Evolutionary conservation across 495 filamentous ascomycete species (phyloP).

Genomic region (Penicillium pancosmium): DNA sequence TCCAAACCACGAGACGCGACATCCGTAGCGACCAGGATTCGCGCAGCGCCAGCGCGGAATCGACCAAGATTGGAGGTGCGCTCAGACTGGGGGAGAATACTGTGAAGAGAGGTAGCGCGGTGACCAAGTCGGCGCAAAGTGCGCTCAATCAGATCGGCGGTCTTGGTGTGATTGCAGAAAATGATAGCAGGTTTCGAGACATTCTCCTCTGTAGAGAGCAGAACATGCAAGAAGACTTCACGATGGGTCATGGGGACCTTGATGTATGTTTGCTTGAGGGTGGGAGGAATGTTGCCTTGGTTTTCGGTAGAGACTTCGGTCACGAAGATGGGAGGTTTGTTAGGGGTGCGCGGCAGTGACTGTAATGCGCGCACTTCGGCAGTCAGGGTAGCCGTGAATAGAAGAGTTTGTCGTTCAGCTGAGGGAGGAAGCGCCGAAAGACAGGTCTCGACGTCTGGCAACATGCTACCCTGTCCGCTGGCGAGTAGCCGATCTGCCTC

Average conservation of each 20-base stretch:
- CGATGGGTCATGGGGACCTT: constrained; percentile 86
- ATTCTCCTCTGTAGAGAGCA: constrained; percentile 81
- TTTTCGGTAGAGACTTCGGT: constrained; percentile 82
- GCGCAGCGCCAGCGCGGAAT: constrained; percentile 88
- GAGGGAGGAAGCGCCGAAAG: constrained; percentile 74
- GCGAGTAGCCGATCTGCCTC: constrained; percentile 92
- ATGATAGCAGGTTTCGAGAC: constrained; percentile 76
- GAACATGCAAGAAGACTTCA: constrained; percentile 90
- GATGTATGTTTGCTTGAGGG: constrained; percentile 81
- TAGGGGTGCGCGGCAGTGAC: constrained; percentile 64
- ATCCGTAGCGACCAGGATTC: constrained; percentile 92
- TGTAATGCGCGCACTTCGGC: constrained; percentile 88
- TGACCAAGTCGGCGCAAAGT: constrained; percentile 82
- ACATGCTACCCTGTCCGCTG: constrained; percentile 77
- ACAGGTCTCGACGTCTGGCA: constrained; percentile 90
- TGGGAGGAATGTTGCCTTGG: constrained; percentile 69
- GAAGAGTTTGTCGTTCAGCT: constrained; percentile 76
- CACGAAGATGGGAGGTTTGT: constrained; percentile 77
- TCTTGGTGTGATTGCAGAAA: constrained; percentile 91
- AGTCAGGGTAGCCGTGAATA: constrained; percentile 97
- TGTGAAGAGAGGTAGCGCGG: constrained; percentile 89
- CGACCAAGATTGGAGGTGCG: constrained; percentile 83
- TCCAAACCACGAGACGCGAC: constrained; percentile 95
- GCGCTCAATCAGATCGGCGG: constrained; percentile 85
- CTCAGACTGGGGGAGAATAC: constrained; percentile 77